These are phyloP conservation scores for Bidens hawaiensis DNA, from an alignment of 140 eudicot species.

Conservation along the genomic window DNA sequence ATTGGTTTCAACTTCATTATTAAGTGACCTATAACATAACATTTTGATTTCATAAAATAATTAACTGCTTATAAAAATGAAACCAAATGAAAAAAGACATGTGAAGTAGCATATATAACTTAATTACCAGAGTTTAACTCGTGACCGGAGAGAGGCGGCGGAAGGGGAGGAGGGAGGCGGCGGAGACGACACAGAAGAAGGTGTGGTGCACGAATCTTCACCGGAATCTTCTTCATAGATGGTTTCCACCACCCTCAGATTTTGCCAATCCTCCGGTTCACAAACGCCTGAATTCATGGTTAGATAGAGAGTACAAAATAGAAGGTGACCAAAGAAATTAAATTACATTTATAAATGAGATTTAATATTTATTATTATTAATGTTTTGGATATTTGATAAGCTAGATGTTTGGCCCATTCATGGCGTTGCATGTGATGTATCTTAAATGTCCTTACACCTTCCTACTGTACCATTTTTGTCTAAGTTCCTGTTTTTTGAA, in stretches of 20 bases:
- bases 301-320: conserved; percentile 6
- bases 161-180: conserved; percentile 39
- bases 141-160: conserved; percentile 42
- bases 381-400: conserved; percentile 8
- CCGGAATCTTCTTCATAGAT: conserved; percentile 71
- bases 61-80: not conserved
- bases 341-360: conserved; percentile 1
- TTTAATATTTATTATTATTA: not conserved
- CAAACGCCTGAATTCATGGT: conserved; percentile 22
- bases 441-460: conserved; percentile 37
- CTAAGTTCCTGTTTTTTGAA: conserved; percentile 1
- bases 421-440: conserved; percentile 42
- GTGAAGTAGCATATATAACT: no score
- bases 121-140: conserved; percentile 49
- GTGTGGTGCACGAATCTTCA: conserved; percentile 29
- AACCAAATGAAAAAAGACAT: no score
- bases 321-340: not conserved
- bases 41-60: not conserved
- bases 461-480: conserved; percentile 16
- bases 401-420: conserved; percentile 38
- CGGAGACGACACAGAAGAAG: conserved; percentile 33
- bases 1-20: conserved; percentile 40
- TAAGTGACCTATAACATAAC: conserved; percentile 24
- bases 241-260: conserved; percentile 57
- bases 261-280: conserved; percentile 36